A percentile compares a stretch with the other conserved stretches of the same genome.
Evolutionary conservation across 495 filamentous ascomycete species (phyloP).

Genomic region (Letharia columbiana): DNA sequence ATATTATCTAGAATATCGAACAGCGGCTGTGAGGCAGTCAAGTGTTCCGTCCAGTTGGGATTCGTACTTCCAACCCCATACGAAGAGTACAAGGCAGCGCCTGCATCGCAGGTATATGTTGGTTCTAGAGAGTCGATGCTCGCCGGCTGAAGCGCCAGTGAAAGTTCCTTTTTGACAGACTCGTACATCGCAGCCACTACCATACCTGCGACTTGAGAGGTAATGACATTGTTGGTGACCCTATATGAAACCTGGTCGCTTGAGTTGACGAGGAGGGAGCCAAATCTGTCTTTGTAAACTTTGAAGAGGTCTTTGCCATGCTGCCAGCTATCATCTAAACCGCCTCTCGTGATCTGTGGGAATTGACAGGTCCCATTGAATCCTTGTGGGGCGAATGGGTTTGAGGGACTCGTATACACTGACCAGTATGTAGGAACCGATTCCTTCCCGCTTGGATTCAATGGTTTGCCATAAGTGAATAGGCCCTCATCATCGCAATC

Average conservation of each 20-base stretch:
- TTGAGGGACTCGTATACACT: slow-evolving; percentile 43
- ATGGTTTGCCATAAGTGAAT: slow-evolving; percentile 51
- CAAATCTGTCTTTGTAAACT: slow-evolving; percentile 53
- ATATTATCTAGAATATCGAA: slow-evolving; percentile 48
- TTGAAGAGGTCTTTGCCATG: slow-evolving; percentile 57
- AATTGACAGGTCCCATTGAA: slow-evolving; percentile 60
- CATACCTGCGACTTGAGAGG: slow-evolving; percentile 60
- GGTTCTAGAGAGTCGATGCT: slow-evolving; percentile 57
- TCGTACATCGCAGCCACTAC: slow-evolving; percentile 52
- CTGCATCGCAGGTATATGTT: slow-evolving; percentile 47
- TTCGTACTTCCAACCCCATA: slow-evolving; percentile 40
- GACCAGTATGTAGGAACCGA: slow-evolving; percentile 48
- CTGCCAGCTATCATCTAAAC: slow-evolving; percentile 55
- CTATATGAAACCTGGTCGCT: slow-evolving; percentile 43
- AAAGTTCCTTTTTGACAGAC: slow-evolving; percentile 25
- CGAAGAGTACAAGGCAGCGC: slow-evolving; percentile 35
- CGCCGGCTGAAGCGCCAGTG: slow-evolving; percentile 41
- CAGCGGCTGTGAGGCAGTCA: slow-evolving; percentile 43
- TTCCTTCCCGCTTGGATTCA: slow-evolving; percentile 28
- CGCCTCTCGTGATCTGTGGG: slow-evolving; percentile 57
- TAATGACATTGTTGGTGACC: slow-evolving; percentile 63
- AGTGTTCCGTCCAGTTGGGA: slow-evolving; percentile 47
- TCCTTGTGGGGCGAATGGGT: slow-evolving; percentile 50
- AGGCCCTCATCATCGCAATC: slow-evolving; percentile 52
- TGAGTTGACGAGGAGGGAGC: slow-evolving; percentile 46